A percentile compares a stretch with the other conserved stretches of the same genome.
Conservation (phyloP, 2,329 filamentous ascomycete genomes). For the Aspergillus novoparasiticus region DNA sequence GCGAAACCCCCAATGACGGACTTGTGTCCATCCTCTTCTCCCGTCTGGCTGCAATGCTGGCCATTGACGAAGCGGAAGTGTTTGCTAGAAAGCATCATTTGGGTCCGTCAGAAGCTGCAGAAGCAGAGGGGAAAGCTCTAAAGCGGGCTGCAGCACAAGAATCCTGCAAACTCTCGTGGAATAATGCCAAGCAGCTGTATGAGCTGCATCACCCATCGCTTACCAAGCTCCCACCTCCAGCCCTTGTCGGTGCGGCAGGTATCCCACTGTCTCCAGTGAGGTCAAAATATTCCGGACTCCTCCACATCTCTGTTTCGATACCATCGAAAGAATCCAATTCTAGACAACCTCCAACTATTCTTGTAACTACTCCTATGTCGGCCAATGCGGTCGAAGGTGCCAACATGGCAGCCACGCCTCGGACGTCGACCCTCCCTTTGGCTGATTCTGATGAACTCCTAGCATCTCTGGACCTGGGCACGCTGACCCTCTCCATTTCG, state of each 20-base stretch:
- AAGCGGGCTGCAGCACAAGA: constrained; percentile 48
- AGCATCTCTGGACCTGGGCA: constrained; percentile 47
- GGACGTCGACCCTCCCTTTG: constrained; percentile 44
- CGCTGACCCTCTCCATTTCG: constrained; percentile 44
- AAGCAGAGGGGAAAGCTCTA: constrained; percentile 48
- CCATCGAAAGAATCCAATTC: constrained; percentile 21
- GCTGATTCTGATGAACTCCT: constrained; percentile 43
- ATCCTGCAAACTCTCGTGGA: constrained; percentile 50
- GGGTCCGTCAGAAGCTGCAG: constrained; percentile 42
- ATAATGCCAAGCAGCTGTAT: constrained; percentile 43
- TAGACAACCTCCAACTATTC: constrained; percentile 37
- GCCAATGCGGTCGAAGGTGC: constrained; percentile 38
- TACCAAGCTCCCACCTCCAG: constrained; percentile 30
- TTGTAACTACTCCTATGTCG: constrained; percentile 42
- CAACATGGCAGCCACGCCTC: constrained; percentile 34
- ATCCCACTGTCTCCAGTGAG: constrained; percentile 36
- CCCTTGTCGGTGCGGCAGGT: constrained; percentile 37
- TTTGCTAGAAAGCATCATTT: constrained; percentile 44
- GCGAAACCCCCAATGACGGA: constrained; percentile 44
- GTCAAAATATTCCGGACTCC: constrained; percentile 34
- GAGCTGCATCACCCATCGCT: constrained; percentile 51
- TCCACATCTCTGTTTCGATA: constrained; percentile 46
- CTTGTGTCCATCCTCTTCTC: constrained; percentile 51
- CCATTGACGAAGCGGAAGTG: constrained; percentile 49
- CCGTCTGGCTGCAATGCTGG: constrained; percentile 52